Evolutionary conservation across 2,329 filamentous ascomycete genomes (phyloP), one percentile per base, ranked within the genome.

Genomic region (Aschersonia sp.): DNA sequence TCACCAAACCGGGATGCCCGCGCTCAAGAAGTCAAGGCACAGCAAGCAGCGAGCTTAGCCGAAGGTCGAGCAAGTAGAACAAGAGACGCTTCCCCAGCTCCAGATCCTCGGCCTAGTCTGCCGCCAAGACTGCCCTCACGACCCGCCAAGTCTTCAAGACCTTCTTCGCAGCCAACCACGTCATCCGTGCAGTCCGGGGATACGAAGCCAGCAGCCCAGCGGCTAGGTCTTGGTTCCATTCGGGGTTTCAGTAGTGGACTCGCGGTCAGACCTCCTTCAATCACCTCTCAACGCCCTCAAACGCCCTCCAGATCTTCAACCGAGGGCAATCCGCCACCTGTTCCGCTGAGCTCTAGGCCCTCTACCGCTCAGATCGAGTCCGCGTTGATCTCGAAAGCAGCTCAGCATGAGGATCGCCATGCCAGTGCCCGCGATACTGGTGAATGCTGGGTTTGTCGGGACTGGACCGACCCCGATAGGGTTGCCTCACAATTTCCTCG

Each of bases 401-500:
- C 56, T 10, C 48, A 61, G 9, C 52, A 56, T 28, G 54, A 54
- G 5, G 54, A 45, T 9, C 31, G 45, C 5, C 10, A 3, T 12
- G n/a, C 10, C n/a, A 32, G 40, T 29, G 40, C 28, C 10, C 5
- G 30, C 3, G 30, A 9, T 2, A 12, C 57, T 12, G 56, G 59
- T 31, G 62, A 65, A n/a, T 97, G 92, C 61, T 72, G 95, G 47
- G 69, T 80, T 50, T 97, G 92, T 61, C 80, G 89, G 53, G 89
- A 97, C 66, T 97, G 94, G 64, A 89, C 86, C 5, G 80, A 67
- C 0, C 84, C 88, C 0, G 92, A 97, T 64, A 65, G 65, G 10
- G 82, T 94, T 54, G 91, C 88, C 4, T 75, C 85, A 5, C 81
- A 79, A 53, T 89, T 87, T 58, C 88, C 89, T 4, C 73, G 81